phyloP scores from a whole-genome alignment of 371 early-diverging fungal species.

The Mucor indicus region DNA sequence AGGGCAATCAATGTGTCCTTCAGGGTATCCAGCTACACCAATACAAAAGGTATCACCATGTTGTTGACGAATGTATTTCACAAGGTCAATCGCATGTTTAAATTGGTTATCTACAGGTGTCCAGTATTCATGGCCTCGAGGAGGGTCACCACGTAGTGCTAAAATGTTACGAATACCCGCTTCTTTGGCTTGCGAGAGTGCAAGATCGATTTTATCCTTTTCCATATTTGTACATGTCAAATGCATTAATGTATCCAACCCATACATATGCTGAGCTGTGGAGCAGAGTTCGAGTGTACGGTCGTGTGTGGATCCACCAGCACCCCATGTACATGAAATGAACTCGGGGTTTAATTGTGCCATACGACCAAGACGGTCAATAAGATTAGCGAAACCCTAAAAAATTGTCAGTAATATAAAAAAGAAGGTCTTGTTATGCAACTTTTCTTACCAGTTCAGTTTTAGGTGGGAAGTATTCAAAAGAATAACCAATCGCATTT shows the following conservation, averaged over 20 bases:
- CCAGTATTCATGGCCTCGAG: slow-evolving; percentile 85
- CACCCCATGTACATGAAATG: slow-evolving; percentile 95
- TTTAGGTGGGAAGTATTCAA: slow-evolving; percentile 98
- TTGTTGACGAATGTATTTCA: slow-evolving; percentile 79
- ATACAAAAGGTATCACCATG: slow-evolving; percentile 94
- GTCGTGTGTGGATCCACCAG: slow-evolving; percentile 90
- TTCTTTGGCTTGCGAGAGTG: slow-evolving; percentile 79
- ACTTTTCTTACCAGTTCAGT: slow-evolving; percentile 73
- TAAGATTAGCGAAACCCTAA: slow-evolving; percentile 85
- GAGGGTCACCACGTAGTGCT: slow-evolving; percentile 89
- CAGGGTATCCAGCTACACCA: slow-evolving; percentile 97
- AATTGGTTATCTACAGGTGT: slow-evolving; percentile 76
- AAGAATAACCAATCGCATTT: slow-evolving; percentile 65
- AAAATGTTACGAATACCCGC: slow-evolving; percentile 92
- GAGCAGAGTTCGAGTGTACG: slow-evolving; percentile 81
- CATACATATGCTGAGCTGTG: slow-evolving; percentile 81
- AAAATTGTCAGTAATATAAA: not conserved
- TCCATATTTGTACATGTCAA: slow-evolving; percentile 97
- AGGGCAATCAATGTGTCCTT: slow-evolving; percentile 80
- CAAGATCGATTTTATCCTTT: slow-evolving; percentile 76
- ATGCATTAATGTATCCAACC: slow-evolving; percentile 92
- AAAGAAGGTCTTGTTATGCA: not conserved
- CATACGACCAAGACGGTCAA: slow-evolving; percentile 92
- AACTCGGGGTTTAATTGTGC: slow-evolving; percentile 81
- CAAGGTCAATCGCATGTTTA: slow-evolving; percentile 87